These are phyloP conservation scores for Clausena lansium DNA, from an alignment of 345 rosid genomes.

Conservation along the genomic window DNA sequence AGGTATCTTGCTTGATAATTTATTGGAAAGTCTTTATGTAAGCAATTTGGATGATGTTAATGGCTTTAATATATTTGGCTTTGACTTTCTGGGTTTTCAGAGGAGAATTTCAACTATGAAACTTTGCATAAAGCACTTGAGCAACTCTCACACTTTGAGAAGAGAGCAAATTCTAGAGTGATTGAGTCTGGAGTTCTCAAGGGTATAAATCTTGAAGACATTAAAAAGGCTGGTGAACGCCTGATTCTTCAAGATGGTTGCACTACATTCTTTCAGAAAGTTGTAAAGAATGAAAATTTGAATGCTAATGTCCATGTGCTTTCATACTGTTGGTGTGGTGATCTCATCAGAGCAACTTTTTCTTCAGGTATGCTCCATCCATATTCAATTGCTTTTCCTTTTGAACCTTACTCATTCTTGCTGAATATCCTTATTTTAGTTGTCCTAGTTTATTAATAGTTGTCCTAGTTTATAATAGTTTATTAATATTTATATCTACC, in stretches of 20 bases:
- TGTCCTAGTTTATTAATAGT: neutral
- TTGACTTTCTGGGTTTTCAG: conserved; percentile 38
- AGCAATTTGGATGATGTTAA: neutral
- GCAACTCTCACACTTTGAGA: conserved; percentile 79
- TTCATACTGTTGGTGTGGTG: conserved; percentile 97
- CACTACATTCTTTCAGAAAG: conserved; percentile 61
- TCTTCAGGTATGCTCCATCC: conserved; percentile 51
- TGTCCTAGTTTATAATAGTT: no score
- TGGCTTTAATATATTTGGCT: neutral
- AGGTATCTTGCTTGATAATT: conserved; percentile 38
- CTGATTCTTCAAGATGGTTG: conserved; percentile 93
- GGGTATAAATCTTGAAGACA: conserved; percentile 85
- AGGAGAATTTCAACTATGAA: conserved; percentile 62
- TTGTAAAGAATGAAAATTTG: conserved; percentile 48
- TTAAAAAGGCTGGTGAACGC: conserved; percentile 86
- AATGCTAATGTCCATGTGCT: conserved; percentile 66
- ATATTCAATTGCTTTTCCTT: neutral
- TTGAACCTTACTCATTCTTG: neutral
- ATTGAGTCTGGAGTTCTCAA: conserved; percentile 80
- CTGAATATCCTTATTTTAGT: neutral
- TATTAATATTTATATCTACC: no score
- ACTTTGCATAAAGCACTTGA: conserved; percentile 65
- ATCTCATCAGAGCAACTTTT: conserved; percentile 80
- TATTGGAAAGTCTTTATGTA: neutral
- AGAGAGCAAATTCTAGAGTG: conserved; percentile 76